Percentiles rank a stretch among this genome's conserved stretches.
Conservation (phyloP, 2,329 filamentous ascomycete genomes). For the Ophiocordyceps australis region DNA sequence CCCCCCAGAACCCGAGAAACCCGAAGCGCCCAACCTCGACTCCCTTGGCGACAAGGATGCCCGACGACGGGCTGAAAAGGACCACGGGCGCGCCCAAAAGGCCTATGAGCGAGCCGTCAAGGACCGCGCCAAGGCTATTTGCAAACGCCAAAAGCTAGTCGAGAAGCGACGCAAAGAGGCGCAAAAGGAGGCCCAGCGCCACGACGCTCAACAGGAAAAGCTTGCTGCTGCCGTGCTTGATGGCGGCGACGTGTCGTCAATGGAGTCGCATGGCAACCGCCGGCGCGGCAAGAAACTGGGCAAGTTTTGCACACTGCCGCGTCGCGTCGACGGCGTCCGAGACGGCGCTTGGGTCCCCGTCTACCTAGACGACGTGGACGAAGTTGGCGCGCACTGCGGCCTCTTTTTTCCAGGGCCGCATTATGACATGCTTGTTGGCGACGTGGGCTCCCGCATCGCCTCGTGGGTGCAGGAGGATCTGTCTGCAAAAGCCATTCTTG, state of each 20-base stretch:
- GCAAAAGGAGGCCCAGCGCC: slow-evolving; percentile 9
- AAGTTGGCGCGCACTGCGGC: slow-evolving; percentile 70
- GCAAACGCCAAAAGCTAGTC: slow-evolving; percentile 41
- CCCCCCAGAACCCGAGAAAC: slow-evolving; percentile 28
- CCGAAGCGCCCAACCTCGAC: slow-evolving; percentile 30
- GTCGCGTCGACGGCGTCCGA: slow-evolving; percentile 28
- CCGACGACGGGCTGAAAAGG: slow-evolving; percentile 51
- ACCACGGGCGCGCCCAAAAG: slow-evolving; percentile 43
- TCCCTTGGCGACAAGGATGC: slow-evolving; percentile 44
- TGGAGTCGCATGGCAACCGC: too few species aligned
- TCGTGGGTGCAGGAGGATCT: slow-evolving; percentile 51
- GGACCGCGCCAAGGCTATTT: slow-evolving; percentile 44
- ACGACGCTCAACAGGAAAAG: slow-evolving; percentile 9
- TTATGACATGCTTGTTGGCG: slow-evolving; percentile 61
- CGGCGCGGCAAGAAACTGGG: too few species aligned
- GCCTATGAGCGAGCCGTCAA: slow-evolving; percentile 49
- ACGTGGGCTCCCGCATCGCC: slow-evolving; percentile 48
- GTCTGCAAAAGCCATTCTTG: slow-evolving; percentile 19
- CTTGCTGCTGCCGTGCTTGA: too few species aligned
- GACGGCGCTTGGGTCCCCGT: slow-evolving; percentile 65
- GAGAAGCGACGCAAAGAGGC: slow-evolving; percentile 31
- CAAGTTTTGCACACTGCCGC: slow-evolving; percentile 65
- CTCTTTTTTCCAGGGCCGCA: slow-evolving; percentile 59
- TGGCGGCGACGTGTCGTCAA: too few species aligned
- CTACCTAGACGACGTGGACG: slow-evolving; percentile 68